phyloP scores from a whole-genome alignment of 495 filamentous ascomycete genomes.

The Beverwykella pulmonaria region DNA sequence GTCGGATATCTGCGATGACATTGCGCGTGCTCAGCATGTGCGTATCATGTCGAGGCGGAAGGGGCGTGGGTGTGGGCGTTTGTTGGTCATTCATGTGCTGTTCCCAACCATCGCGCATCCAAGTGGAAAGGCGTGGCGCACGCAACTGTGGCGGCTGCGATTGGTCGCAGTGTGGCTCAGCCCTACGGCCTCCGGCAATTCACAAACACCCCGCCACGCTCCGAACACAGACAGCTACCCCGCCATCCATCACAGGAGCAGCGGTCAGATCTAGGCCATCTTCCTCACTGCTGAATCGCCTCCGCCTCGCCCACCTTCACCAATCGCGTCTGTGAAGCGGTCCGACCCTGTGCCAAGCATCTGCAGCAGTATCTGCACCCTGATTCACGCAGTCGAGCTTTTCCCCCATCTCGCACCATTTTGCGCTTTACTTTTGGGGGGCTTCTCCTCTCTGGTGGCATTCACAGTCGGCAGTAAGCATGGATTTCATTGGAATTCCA shows the following conservation, averaged over 20 bases:
- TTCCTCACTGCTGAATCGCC: neutral
- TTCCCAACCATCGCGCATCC: neutral
- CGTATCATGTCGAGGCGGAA: slow-evolving; percentile 2
- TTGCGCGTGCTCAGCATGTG: slow-evolving; percentile 5
- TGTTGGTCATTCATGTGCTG: neutral
- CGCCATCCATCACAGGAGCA: neutral
- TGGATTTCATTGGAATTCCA: neutral
- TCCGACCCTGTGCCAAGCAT: neutral
- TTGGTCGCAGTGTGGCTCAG: neutral
- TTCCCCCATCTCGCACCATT: neutral
- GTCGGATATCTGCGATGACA: slow-evolving; percentile 35
- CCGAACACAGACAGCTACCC: neutral
- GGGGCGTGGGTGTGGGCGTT: neutral
- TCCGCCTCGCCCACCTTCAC: neutral
- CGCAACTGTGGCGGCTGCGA: neutral
- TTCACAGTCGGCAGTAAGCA: neutral
- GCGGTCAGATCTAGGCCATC: neutral
- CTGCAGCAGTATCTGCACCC: neutral
- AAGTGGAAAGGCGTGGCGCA: neutral
- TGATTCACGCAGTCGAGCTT: neutral
- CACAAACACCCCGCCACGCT: neutral
- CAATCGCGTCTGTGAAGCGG: neutral
- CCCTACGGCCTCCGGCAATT: neutral
- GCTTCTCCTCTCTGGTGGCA: neutral
- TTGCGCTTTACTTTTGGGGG: neutral